Base-by-base conservation (phyloP, 2,329 filamentous ascomycete genomes). In the Sporothrix variecibatus region DNA sequence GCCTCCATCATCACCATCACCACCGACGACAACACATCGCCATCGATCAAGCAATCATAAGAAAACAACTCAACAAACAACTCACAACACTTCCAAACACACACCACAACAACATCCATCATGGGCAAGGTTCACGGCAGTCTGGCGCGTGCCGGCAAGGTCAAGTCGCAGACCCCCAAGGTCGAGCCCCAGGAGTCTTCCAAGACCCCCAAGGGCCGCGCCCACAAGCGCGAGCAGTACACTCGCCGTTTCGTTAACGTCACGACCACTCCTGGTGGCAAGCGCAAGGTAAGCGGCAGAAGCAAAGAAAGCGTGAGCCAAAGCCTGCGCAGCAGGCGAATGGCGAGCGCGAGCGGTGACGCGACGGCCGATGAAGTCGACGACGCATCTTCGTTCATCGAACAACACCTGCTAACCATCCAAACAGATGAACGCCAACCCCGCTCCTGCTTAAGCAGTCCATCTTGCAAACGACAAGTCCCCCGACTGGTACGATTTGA, bases 201-300 rank as follows among this genome's bases (percentile, higher is more conserved):
- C 87, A 98, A 98, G 93, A 90, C 88, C 81, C 94, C 95, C 84
- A 98, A 98, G 92, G 95, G 95, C 84, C 94, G 95, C 84, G 95
- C 95, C 81, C 94, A 96, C 88, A 98, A 98, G 94, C 91, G 95
- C 83, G 91, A 97, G 85, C 91, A 90, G 85, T 98, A 98, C 91
- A 97, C 94, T 81, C 93, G 95, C 85, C 94, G 95, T 83, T 98
- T 98, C 88, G 94, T 98, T 81, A 98, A 98, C 87, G 94, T 98
- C 84, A 95, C 94, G 83, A 90, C 97, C 87, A 97, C 79, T 23
- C 64, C 94, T 79, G 95, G 94, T 86, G 95, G 95, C 87, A 98
- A 98, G 94, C 90, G 95, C 87, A 98, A 97, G 94, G 94, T 96
- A 85, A 76, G 62, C 17, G 4, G 34, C n/a, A 34, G n/a, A n/a